These are phyloP conservation scores for Kluyveromyces marxianus DNA, from an alignment of 1,139 yeast species.

Conservation along the genomic window DNA sequence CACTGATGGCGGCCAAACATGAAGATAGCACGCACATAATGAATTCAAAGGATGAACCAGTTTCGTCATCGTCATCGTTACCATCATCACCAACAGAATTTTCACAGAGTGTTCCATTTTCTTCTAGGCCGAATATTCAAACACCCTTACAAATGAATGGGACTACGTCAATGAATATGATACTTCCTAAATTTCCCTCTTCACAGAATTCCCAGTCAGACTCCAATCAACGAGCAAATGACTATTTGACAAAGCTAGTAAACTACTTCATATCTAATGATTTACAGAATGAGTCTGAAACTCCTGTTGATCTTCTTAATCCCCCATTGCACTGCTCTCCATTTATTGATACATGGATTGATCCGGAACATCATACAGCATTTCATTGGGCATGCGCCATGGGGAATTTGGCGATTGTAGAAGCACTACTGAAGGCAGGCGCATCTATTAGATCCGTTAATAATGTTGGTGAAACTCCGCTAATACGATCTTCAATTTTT, in stretches of 20 bases:
- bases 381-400: conserved; percentile 97
- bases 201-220: conserved; percentile 24
- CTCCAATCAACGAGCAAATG: conserved; percentile 32
- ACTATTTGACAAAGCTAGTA: conserved; percentile 38
- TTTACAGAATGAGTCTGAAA: conserved; percentile 18
- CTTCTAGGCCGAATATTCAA: conserved; percentile 15
- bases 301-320: conserved; percentile 38
- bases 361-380: conserved; percentile 92
- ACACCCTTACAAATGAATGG: conserved; percentile 7
- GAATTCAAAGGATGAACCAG: conserved; percentile 11
- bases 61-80: conserved; percentile 26
- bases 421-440: conserved; percentile 59
- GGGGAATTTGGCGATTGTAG: conserved; percentile 71
- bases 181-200: conserved; percentile 25
- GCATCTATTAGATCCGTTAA: conserved; percentile 74
- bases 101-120: conserved; percentile 25
- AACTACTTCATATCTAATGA: conserved; percentile 70
- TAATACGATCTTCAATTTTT: conserved; percentile 75
- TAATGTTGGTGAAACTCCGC: conserved; percentile 73
- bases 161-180: conserved; percentile 26
- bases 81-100: conserved; percentile 35
- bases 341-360: conserved; percentile 47
- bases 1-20: conserved; percentile 5
- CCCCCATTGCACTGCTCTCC: conserved; percentile 46
- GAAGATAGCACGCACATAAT: conserved; percentile 7